A percentile compares a stretch with the other conserved stretches of the same genome.
Evolutionary conservation across 176 grass and related monocot species (phyloP).

Genomic region (Rhynchospora tenuis): DNA sequence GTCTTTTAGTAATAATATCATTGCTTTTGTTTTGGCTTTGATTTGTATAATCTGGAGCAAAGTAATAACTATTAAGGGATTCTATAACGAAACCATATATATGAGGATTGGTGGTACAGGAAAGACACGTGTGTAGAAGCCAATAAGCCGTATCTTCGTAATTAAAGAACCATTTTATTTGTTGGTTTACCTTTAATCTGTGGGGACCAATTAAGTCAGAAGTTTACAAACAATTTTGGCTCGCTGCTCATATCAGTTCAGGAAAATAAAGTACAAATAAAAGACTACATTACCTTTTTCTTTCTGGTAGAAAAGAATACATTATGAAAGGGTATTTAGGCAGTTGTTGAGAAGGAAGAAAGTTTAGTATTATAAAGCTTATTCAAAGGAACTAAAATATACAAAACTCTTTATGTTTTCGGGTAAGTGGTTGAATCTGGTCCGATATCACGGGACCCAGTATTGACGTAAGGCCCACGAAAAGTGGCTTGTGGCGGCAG

Average conservation of each 20-base stretch:
- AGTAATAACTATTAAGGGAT: neutral
- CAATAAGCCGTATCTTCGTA: neutral
- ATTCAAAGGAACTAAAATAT: neutral
- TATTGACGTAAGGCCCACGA: conserved; percentile 82
- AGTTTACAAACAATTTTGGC: neutral
- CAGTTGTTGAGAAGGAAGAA: neutral
- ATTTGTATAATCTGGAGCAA: neutral
- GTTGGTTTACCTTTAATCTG: neutral
- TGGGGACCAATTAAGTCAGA: neutral
- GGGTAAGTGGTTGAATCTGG: conserved; percentile 61
- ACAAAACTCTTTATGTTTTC: conserved; percentile 26
- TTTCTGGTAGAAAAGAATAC: neutral
- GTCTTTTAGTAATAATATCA: neutral
- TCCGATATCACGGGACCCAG: conserved; percentile 76
- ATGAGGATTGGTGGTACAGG: neutral
- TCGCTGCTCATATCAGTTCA: neutral
- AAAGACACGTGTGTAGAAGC: neutral
- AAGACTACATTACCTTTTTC: neutral
- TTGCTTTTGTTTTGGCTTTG: neutral
- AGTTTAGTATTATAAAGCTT: neutral
- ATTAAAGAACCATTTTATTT: neutral
- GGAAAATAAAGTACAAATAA: neutral
- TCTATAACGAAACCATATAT: no score
- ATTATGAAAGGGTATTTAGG: neutral
- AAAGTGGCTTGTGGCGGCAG: conserved; percentile 91